Conservation (phyloP, 352 stramenopile genomes). For the Globisporangium iwayamae region DNA sequence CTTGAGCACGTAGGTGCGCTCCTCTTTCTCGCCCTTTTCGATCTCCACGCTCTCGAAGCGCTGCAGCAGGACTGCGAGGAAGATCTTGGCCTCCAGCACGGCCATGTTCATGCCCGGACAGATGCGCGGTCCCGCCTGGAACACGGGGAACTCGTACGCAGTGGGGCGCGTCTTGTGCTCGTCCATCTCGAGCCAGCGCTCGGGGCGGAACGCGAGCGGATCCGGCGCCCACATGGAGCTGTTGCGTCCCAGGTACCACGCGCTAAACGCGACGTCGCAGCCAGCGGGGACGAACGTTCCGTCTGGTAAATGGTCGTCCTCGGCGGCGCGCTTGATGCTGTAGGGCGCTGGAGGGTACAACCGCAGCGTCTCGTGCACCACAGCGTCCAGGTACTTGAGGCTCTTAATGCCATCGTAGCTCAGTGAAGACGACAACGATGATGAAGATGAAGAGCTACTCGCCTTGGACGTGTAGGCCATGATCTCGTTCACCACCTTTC, state of each 20-base stretch:
- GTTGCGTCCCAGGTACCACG: conserved; percentile 71
- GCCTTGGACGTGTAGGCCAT: neutral
- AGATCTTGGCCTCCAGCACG: conserved; percentile 59
- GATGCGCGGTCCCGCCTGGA: conserved; percentile 64
- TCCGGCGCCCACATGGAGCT: conserved; percentile 29
- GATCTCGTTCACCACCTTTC: conserved; percentile 3
- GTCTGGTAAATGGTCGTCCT: conserved; percentile 6
- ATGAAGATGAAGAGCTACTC: too few relatives aligned
- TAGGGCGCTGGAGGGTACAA: conserved; percentile 18
- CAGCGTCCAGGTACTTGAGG: too few relatives aligned
- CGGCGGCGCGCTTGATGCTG: conserved; percentile 48
- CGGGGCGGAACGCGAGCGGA: conserved; percentile 48
- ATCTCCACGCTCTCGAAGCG: conserved; percentile 40
- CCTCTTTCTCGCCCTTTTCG: conserved; percentile 25
- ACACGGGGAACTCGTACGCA: conserved; percentile 66
- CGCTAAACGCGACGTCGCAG: conserved; percentile 60
- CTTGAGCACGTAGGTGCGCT: conserved; percentile 53
- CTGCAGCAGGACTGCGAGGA: conserved; percentile 42
- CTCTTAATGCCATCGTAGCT: conserved; percentile 30
- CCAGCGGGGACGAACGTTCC: conserved; percentile 36
- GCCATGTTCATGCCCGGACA: conserved; percentile 22
- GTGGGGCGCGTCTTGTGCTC: conserved; percentile 31
- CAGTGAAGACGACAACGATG: neutral
- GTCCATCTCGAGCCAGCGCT: conserved; percentile 62
- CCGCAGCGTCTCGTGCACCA: too few relatives aligned